Evolutionary conservation across 345 rosid species (phyloP), one percentile per base, ranked within the genome.

Genomic region (Heritiera littoralis): DNA sequence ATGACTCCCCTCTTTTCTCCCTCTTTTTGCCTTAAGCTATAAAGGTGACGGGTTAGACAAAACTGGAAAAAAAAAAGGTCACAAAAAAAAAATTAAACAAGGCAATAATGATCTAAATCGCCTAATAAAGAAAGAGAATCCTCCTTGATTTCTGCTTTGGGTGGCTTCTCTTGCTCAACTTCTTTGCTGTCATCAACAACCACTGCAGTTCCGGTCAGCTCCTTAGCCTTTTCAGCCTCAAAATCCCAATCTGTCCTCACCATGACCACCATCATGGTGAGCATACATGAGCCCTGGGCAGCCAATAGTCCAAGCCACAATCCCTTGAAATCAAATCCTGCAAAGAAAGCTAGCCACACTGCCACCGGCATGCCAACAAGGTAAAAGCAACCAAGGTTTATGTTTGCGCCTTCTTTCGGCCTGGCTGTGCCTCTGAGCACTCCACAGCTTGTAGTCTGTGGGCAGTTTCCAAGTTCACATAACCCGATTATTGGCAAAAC

Each of bases 401-500:
- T 85, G 83, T 92, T 88, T 0, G 97, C 97, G 49, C 97, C 97
- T 5, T 87, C 83, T 76, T 82, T 90, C 1, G 97, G 94, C 81
- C 94, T 84, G 2, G 97, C 97, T 2, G 97, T 88, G 15, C 97
- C 97, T 68, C 97, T 80, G 20, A 92, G 80, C 1, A 92, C 94
- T 12, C 97, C 97, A 48, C 97, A 92, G 0, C 93, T 92, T 9
- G 93, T 90, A 14, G 97, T 92, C 35, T 92, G 94, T 0, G 97
- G 97, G 84, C 94, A 92, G 82, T 90, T 92, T 12, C 97, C 97
- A 3, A 92, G 86, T 82, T 92, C 97, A 75, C 97, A 92, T 0
- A 90, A 84, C 14, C 94, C 97, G 15, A 91, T 89, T 38, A 92
- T 90, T 0, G 97, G 97, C 85, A 92, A 65, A 64, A 85, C 92